A percentile compares a stretch with the other conserved stretches of the same genome.
These are phyloP conservation scores for Paraphoma sp. DNA, from an alignment of 2,329 filamentous ascomycete species.

Conservation along the genomic window DNA sequence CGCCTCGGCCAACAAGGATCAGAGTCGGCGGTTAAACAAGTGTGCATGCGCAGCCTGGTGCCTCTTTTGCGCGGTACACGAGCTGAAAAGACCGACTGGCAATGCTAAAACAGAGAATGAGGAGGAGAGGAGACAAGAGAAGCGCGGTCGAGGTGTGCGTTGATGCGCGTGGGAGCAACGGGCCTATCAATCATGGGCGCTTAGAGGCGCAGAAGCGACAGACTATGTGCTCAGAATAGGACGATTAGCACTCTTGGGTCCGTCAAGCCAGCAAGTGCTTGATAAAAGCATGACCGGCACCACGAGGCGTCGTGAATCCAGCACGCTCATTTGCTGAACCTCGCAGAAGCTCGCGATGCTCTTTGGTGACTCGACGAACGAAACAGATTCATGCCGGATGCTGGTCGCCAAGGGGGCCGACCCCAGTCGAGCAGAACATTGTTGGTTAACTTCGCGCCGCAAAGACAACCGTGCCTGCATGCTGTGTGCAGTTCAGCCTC, in stretches of 20 bases:
- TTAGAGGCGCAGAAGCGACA: conserved; percentile 43
- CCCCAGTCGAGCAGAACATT: conserved; percentile 32
- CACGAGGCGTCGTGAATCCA: conserved; percentile 38
- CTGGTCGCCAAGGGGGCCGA: conserved; percentile 39
- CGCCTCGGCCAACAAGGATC: conserved; percentile 47
- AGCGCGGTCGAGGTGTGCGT: conserved; percentile 37
- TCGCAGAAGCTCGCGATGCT: conserved; percentile 32
- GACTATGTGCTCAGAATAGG: conserved; percentile 47
- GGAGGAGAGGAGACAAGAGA: conserved; percentile 36
- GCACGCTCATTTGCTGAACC: conserved; percentile 36
- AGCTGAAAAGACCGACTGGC: conserved; percentile 43
- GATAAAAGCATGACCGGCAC: conserved; percentile 33
- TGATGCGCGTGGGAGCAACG: conserved; percentile 37
- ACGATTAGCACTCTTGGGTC: conserved; percentile 32
- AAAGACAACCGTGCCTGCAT: conserved; percentile 45
- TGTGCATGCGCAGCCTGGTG: conserved; percentile 20
- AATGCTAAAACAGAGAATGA: conserved; percentile 28
- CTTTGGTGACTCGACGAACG: conserved; percentile 35
- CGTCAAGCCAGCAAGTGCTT: conserved; percentile 31
- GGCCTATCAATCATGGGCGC: conserved; percentile 47
- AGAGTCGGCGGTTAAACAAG: conserved; percentile 37
- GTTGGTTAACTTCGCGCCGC: conserved; percentile 44
- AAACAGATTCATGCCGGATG: conserved; percentile 33
- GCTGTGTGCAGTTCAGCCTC: conserved; percentile 33
- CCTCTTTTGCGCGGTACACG: conserved; percentile 36